phyloP scores from a whole-genome alignment of 208 protist genomes.

The Balamuthia mandrillaris region DNA sequence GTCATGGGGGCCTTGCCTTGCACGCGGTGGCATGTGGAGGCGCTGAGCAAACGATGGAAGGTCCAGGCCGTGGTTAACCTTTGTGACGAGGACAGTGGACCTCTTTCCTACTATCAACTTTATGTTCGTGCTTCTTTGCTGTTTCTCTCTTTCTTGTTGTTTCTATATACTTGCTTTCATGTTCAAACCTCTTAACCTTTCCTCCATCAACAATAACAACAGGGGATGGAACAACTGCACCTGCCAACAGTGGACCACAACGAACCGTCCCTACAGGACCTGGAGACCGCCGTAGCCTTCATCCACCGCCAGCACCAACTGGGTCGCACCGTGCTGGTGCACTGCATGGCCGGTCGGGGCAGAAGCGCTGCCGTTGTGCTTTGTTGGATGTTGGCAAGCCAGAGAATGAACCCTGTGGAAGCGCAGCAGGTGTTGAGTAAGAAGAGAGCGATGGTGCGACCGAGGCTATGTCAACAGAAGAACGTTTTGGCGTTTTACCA shows the following conservation, averaged over 20 bases:
- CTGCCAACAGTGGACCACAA: conserved; percentile 35
- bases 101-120: neutral
- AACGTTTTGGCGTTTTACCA: too few species aligned
- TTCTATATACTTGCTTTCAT: neutral
- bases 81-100: conserved; percentile 10
- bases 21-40: neutral
- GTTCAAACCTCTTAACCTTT: neutral
- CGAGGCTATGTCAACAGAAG: too few species aligned
- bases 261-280: conserved; percentile 6
- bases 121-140: neutral
- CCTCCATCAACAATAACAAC: neutral
- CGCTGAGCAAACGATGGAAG: neutral
- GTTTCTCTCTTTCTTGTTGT: neutral
- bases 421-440: too few species aligned
- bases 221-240: conserved; percentile 36
- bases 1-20: neutral
- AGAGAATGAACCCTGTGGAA: too few species aligned
- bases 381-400: too few species aligned
- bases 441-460: too few species aligned
- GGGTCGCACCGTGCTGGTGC: conserved; percentile 25
- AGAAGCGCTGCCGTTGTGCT: too few species aligned
- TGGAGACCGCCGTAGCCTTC: neutral
- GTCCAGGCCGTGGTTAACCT: conserved; percentile 14
- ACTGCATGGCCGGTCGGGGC: conserved; percentile 43
- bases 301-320: neutral